A percentile compares a stretch with the other conserved stretches of the same genome.
Conservation (phyloP, 1,284 basidiomycete species). For the Entoloma clypeatum region DNA sequence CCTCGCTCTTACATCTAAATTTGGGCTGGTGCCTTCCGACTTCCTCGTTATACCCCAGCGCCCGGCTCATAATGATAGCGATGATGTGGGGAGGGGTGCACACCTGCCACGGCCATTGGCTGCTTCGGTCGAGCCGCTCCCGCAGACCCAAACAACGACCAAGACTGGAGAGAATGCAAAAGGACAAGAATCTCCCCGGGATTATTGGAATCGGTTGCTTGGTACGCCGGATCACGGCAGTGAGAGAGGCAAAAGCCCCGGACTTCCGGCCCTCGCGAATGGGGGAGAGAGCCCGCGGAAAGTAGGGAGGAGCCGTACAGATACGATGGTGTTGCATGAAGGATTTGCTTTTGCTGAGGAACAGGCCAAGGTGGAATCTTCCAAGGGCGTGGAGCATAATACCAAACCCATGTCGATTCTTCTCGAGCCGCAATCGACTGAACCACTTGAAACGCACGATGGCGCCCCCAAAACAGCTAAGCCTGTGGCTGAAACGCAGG, state of each 20-base stretch:
- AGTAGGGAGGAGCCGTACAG: constrained; percentile 60
- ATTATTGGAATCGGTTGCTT: constrained; percentile 15
- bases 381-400: no score
- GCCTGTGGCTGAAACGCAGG: no score
- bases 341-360: constrained; percentile 29
- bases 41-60: constrained; percentile 71
- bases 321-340: constrained; percentile 75
- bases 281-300: constrained; percentile 48
- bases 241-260: constrained; percentile 25
- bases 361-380: constrained; percentile 14
- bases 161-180: constrained; percentile 6
- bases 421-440: no score
- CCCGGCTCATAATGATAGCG: constrained; percentile 22
- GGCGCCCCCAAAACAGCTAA: no score
- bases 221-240: constrained; percentile 12
- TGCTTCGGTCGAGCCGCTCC: constrained; percentile 38
- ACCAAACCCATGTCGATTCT: no score
- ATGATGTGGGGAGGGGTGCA: constrained; percentile 18
- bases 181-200: background rate
- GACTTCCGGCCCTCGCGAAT: constrained; percentile 20
- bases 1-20: constrained; percentile 76
- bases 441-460: no score
- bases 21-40: constrained; percentile 77
- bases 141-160: constrained; percentile 2
- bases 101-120: constrained; percentile 46